phyloP scores from a whole-genome alignment of 176 grass and related monocot species.

The Raddia distichophylla region DNA sequence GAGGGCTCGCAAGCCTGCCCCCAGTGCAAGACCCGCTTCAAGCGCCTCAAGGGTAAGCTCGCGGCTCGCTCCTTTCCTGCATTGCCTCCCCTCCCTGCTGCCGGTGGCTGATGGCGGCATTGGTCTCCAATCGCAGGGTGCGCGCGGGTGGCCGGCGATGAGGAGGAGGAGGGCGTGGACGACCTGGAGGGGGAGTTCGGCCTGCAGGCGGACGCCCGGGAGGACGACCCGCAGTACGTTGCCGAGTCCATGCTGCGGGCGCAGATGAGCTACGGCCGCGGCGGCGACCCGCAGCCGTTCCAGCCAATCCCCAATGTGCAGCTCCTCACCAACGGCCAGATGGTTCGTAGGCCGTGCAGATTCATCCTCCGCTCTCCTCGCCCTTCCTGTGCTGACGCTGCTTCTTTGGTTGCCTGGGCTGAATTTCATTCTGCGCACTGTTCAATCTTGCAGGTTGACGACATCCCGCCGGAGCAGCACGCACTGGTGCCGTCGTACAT shows the following conservation, averaged over 20 bases:
- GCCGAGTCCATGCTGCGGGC: constrained; percentile 66
- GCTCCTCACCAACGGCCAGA: constrained; percentile 89
- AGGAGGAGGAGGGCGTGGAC: constrained; percentile 86
- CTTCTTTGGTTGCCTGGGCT: neutral
- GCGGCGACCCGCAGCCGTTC: constrained; percentile 46
- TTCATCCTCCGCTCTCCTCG: neutral
- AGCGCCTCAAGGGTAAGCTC: constrained; percentile 51
- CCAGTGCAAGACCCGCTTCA: constrained; percentile 69
- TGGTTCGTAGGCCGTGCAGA: constrained; percentile 42
- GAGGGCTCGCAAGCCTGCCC: constrained; percentile 69
- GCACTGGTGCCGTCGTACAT: constrained; percentile 88
- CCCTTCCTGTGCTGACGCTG: too few species aligned
- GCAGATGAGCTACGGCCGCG: constrained; percentile 83
- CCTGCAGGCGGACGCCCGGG: constrained; percentile 6
- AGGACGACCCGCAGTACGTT: constrained; percentile 47
- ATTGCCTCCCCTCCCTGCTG: neutral
- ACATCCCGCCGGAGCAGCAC: constrained; percentile 94
- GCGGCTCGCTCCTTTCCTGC: neutral
- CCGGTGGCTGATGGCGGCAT: neutral
- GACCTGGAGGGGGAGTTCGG: constrained; percentile 88
- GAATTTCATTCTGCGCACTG: neutral
- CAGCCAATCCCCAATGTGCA: constrained; percentile 68
- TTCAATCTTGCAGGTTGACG: constrained; percentile 59
- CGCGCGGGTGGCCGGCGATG: constrained; percentile 74
- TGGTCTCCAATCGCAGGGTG: constrained; percentile 41